Evolutionary conservation across 345 rosid species (phyloP).

Genomic region (Hibiscus trionum): DNA sequence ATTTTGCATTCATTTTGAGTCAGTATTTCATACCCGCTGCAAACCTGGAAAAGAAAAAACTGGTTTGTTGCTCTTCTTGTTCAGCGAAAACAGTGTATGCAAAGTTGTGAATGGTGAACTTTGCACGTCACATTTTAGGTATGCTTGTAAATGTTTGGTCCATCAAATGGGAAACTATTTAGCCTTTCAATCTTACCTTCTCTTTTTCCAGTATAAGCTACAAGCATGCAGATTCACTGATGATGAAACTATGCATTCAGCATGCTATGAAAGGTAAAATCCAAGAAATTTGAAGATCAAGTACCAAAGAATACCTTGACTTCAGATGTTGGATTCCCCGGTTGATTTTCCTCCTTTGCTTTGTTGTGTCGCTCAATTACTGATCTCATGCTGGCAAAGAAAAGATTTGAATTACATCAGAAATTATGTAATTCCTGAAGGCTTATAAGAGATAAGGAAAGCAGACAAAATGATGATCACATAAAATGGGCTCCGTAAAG

Average conservation of each 20-base stretch:
- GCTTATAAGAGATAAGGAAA: not conserved
- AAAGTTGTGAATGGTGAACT: not conserved
- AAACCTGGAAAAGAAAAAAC: not conserved
- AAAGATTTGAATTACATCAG: constrained; percentile 22
- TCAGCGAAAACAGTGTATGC: not conserved
- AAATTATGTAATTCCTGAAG: not conserved
- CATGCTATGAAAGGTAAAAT: constrained; percentile 6
- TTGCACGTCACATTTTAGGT: not conserved
- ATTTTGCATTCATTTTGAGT: not conserved
- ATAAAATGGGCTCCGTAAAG: not conserved
- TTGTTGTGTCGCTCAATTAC: constrained; percentile 40
- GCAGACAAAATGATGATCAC: not conserved
- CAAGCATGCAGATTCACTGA: not conserved
- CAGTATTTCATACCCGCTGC: not conserved
- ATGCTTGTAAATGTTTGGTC: not conserved
- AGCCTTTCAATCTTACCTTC: not conserved
- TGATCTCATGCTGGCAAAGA: constrained; percentile 44
- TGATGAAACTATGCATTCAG: not conserved
- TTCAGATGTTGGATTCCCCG: constrained; percentile 34
- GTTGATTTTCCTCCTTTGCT: constrained; percentile 40
- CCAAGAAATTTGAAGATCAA: not conserved
- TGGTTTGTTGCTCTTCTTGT: not conserved
- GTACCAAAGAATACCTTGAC: constrained; percentile 32
- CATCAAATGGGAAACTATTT: not conserved
- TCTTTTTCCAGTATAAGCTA: not conserved